Base-by-base conservation (phyloP, 768 basidiomycete species). In the Trametes sanguinea region DNA sequence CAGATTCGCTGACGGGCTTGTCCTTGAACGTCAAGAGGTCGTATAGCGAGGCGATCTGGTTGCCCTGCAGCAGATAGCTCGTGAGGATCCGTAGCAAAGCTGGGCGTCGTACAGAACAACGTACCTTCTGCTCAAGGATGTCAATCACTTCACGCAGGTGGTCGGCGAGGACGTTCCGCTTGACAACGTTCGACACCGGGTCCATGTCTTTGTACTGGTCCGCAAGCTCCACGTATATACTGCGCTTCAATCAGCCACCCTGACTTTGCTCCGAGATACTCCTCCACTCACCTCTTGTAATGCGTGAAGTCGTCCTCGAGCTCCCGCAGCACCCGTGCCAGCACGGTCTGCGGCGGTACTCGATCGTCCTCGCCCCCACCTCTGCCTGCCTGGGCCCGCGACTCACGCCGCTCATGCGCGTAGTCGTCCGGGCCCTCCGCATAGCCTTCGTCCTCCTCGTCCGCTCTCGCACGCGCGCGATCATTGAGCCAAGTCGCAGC, bases 281-380 rank as follows among this genome's bases (percentile, higher is more conserved):
- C 6, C 11, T 22, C 27, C 16, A 39, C 86, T 32, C 66, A 98
- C 97, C 89, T 87, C 76, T 94, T 97, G 74, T 95, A 96, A 75
- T 94, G 93, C 39, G 85, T 85, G 70, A 98, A 98, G 71, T 99
- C 96, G 63, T 94, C 94, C 72, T 98, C 96, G 7, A 99, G 79
- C 74, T 96, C 94, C 62, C 89, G 73, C 33, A 98, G 77, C 10
- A 97, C 93, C 3, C 90, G 80, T 32, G 86, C 82, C 3, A 97
- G 82, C 11, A 96, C 85, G 0, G 94, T 95, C 74, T 98, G 95
- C 27, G 94, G 90, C 2, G 94, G 95, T 6, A 92, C 67, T 51
- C 78, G 80, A 44, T 71, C 67, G 14, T 72, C 68, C 17, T 69
- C 57, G 9, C 17, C 50, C 60, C 47, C 44, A 17, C 43, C 55